These are phyloP conservation scores for Posidonia australis DNA, from an alignment of 106 monocot genomes.

Conservation along the genomic window DNA sequence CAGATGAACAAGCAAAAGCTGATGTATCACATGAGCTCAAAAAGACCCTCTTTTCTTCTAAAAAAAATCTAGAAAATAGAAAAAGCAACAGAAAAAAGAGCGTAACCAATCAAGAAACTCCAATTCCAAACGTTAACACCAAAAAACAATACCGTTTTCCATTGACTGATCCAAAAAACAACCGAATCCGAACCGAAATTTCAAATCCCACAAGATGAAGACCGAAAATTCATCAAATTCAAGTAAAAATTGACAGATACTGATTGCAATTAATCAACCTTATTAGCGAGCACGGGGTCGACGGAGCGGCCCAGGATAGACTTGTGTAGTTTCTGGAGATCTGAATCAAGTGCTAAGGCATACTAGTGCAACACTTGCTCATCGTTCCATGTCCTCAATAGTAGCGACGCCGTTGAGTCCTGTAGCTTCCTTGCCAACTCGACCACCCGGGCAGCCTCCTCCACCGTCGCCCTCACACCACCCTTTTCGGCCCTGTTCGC, in stretches of 20 bases:
- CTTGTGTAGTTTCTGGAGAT: slow-evolving; percentile 44
- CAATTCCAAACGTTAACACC: too few species aligned
- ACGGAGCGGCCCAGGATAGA: slow-evolving; percentile 12
- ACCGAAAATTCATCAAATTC: neutral
- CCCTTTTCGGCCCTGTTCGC: slow-evolving; percentile 5
- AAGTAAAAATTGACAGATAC: neutral
- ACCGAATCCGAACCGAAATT: too few species aligned
- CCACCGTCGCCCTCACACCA: slow-evolving; percentile 15
- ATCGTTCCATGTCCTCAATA: slow-evolving; percentile 49
- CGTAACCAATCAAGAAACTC: too few species aligned
- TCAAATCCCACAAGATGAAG: too few species aligned
- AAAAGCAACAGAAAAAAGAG: too few species aligned
- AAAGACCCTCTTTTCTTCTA: too few species aligned
- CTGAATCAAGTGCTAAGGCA: slow-evolving; percentile 60
- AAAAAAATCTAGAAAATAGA: too few species aligned
- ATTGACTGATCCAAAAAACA: too few species aligned
- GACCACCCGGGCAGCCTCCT: slow-evolving; percentile 39
- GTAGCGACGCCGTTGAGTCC: slow-evolving; percentile 55
- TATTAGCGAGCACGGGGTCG: slow-evolving; percentile 45
- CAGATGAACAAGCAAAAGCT: too few species aligned
- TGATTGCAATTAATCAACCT: too few species aligned
- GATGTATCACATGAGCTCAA: too few species aligned
- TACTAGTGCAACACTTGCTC: slow-evolving; percentile 68
- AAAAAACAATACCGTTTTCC: too few species aligned
- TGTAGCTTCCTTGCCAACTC: slow-evolving; percentile 63